phyloP scores from a whole-genome alignment of 2,329 filamentous ascomycete genomes.

The Botrytis paeoniae region DNA sequence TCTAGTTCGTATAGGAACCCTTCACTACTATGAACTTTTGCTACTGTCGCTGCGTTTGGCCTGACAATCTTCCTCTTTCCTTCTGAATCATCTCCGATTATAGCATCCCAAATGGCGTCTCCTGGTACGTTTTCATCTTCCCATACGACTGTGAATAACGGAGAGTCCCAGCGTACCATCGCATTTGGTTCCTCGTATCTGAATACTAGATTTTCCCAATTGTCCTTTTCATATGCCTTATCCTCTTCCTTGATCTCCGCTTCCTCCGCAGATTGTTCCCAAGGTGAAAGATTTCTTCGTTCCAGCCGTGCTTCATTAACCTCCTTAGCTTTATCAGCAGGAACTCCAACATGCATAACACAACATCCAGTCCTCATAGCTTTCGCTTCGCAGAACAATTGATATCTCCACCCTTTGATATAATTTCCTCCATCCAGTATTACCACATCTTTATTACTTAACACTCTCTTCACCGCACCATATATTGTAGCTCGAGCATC shows the following conservation, averaged over 20 bases:
- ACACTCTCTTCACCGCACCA: conserved; percentile 72
- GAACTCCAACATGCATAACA: conserved; percentile 64
- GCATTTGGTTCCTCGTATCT: conserved; percentile 83
- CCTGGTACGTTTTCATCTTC: conserved; percentile 69
- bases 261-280: conserved; percentile 28
- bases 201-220: conserved; percentile 48
- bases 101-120: conserved; percentile 70
- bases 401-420: conserved; percentile 87
- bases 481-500: conserved; percentile 75
- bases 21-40: conserved; percentile 58
- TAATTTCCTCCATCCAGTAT: conserved; percentile 81
- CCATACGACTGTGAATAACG: conserved; percentile 75
- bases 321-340: conserved; percentile 48
- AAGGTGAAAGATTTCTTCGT: conserved; percentile 34
- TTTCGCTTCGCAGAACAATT: conserved; percentile 82
- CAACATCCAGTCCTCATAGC: conserved; percentile 72
- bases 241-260: conserved; percentile 34
- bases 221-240: conserved; percentile 31
- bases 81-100: conserved; percentile 58
- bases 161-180: conserved; percentile 82
- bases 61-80: conserved; percentile 61
- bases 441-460: conserved; percentile 71
- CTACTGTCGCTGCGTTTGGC: conserved; percentile 73
- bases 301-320: conserved; percentile 60
- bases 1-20: conserved; percentile 82